Evolutionary conservation across 768 basidiomycete species (phyloP).

Genomic region (Leccinum subgranulosum): DNA sequence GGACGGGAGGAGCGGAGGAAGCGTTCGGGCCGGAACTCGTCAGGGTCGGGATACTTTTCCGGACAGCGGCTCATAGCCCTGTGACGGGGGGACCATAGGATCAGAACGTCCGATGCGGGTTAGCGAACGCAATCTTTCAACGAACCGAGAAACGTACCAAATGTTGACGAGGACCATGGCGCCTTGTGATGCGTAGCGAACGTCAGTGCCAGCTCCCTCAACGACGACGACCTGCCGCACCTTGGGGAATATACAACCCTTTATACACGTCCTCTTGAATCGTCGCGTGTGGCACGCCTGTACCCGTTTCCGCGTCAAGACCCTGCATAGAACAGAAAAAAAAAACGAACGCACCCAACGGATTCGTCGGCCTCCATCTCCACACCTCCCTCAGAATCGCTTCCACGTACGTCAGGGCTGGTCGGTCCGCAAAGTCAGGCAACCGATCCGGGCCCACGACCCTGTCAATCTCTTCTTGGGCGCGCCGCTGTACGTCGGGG

Average conservation of each 20-base stretch:
- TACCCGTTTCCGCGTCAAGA: too few species aligned
- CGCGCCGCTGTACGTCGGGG: constrained; percentile 25
- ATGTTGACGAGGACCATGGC: not conserved
- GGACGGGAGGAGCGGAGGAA: not conserved
- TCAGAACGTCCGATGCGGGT: not conserved
- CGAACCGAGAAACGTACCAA: not conserved
- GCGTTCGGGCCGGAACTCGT: not conserved
- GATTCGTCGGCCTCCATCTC: constrained; percentile 19
- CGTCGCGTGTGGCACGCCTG: not conserved
- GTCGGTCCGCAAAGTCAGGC: constrained; percentile 25
- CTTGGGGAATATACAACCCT: constrained; percentile 21
- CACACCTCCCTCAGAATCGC: constrained; percentile 22
- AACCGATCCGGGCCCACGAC: constrained; percentile 21
- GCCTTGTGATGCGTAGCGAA: not conserved
- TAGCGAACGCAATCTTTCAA: too few species aligned
- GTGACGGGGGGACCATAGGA: too few species aligned
- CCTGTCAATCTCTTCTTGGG: constrained; percentile 25
- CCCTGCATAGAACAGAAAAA: not conserved
- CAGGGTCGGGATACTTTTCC: not conserved
- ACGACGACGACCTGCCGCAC: not conserved
- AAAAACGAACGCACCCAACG: constrained; percentile 1
- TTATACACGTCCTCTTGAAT: constrained; percentile 15
- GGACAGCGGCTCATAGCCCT: constrained; percentile 3
- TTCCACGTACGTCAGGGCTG: constrained; percentile 24
- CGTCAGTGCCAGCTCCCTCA: too few species aligned